Percentiles rank a stretch among this genome's conserved stretches.
phyloP scores from a whole-genome alignment of 1,139 yeast species.

The Nematodospora anomalae region DNA sequence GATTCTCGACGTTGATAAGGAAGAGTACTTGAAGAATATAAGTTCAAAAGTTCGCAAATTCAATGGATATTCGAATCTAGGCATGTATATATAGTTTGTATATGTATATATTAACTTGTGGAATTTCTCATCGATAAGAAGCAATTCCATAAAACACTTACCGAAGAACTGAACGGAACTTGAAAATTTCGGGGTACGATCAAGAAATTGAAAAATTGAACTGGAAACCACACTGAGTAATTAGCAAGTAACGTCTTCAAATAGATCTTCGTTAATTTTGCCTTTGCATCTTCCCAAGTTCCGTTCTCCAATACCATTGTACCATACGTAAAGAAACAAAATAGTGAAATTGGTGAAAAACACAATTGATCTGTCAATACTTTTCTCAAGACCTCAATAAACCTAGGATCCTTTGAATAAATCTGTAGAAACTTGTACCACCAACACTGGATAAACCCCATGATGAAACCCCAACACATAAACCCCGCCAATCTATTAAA shows the following conservation, averaged over 20 bases:
- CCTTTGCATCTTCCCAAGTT: constrained; percentile 59
- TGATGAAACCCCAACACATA: constrained; percentile 81
- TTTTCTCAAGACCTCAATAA: constrained; percentile 79
- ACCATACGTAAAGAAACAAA: constrained; percentile 80
- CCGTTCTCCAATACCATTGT: constrained; percentile 81
- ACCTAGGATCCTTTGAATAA: constrained; percentile 76
- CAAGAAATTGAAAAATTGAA: constrained; percentile 85
- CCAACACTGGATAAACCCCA: constrained; percentile 81
- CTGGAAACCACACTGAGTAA: constrained; percentile 92
- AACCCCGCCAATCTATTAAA: constrained; percentile 77
- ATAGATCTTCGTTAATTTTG: constrained; percentile 65
- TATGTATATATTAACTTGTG: constrained; percentile 13
- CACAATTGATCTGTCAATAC: constrained; percentile 88
- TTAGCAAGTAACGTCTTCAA: constrained; percentile 76
- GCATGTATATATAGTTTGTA: constrained; percentile 35
- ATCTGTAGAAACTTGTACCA: constrained; percentile 89
- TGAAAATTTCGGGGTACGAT: constrained; percentile 77
- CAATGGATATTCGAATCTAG: constrained; percentile 36
- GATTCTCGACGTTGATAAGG: constrained; percentile 17
- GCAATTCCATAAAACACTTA: constrained; percentile 93
- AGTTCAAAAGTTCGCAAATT: constrained; percentile 35
- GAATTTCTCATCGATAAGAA: constrained; percentile 77
- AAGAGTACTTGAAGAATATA: constrained; percentile 25
- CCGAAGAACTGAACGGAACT: constrained; percentile 86
- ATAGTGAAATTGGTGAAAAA: constrained; percentile 83